Base-by-base conservation (phyloP, 768 basidiomycete species). In the Phanerodontia chrysosporium region DNA sequence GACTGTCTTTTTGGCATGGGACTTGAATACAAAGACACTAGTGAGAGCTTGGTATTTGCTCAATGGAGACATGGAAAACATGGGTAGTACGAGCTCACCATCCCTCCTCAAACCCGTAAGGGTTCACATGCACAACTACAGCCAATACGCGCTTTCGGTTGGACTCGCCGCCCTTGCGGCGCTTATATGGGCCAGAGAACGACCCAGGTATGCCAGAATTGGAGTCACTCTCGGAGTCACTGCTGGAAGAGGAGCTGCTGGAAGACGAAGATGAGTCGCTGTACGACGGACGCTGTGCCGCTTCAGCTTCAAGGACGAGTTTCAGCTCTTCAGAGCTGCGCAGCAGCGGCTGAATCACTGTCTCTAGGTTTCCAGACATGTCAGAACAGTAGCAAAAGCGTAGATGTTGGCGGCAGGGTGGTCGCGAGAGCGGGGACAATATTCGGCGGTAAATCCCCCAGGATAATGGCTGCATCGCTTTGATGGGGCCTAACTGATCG, bases 11-110 rank as follows among this genome's bases (percentile, higher is more conserved):
- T 57, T 18, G 52, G 42, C 52, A 72, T 77, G 51, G 67, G 70
- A 60, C 75, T 42, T 79, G 68, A 80, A 76, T 18, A 85, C 68
- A 62, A 83, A 83, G 29, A 84, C 66, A 61, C 83, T 84, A 53
- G 25, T n/a, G 49, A 46, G 14, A 28, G 42, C 28, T 21, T 21
- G 32, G 18, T n/a, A 22, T 49, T 9, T 45, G 51, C 45, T 4
- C 13, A 45, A 39, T 21, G 10, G 3, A 45, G 5, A 42, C 3
- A 2, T 10, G 14, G 21, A 55, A 22, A 56, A 46, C 42, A 28
- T 22, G 6, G 13, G 21, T 28, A 9, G 5, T 9, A 32, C 21
- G 21, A 29, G 53, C 62, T 35, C 27, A 63, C 62, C 62, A 63
- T 52, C 58, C 62, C 58, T 63, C 59, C 42, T 63, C 62, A 9